Percentiles rank a stretch among this genome's conserved stretches.
Evolutionary conservation across 1,139 yeast species (phyloP).

Genomic region (Taphrina flavorubra): DNA sequence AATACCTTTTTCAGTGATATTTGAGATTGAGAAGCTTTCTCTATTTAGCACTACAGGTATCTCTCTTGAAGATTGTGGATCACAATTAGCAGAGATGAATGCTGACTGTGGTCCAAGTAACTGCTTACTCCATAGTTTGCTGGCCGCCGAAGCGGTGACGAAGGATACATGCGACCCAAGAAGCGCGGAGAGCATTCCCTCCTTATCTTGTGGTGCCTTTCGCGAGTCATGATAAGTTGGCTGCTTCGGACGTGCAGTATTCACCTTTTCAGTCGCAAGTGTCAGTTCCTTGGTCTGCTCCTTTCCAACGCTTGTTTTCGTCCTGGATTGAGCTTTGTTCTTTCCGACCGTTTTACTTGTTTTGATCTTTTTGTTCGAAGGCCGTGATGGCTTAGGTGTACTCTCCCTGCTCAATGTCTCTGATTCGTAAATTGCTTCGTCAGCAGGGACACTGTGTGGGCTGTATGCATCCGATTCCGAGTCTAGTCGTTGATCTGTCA

Average conservation of each 20-base stretch:
- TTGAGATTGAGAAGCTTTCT: background rate
- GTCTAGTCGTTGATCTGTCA: background rate
- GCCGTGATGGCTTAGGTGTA: background rate
- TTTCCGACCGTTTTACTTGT: background rate
- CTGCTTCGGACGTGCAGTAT: background rate
- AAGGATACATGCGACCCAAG: conserved; percentile 13
- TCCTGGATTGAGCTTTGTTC: background rate
- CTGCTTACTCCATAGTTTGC: conserved; percentile 12
- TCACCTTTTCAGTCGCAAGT: background rate
- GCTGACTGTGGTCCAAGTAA: background rate
- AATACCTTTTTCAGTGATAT: background rate
- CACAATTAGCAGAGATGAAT: conserved; percentile 10
- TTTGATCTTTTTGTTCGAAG: background rate
- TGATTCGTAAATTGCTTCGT: background rate
- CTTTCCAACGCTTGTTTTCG: background rate
- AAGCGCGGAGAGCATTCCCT: conserved; percentile 8
- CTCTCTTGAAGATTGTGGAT: background rate
- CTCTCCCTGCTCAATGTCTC: background rate
- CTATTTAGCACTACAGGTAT: background rate
- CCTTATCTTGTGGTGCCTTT: conserved; percentile 14
- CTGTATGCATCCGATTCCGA: background rate
- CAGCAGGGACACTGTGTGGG: background rate
- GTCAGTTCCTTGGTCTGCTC: background rate
- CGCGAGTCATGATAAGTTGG: conserved; percentile 1
- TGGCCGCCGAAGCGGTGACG: background rate